Evolutionary conservation across 208 protist species (phyloP), one percentile per base, ranked within the genome.

Genomic region (Trypanosomatidae sp.): DNA sequence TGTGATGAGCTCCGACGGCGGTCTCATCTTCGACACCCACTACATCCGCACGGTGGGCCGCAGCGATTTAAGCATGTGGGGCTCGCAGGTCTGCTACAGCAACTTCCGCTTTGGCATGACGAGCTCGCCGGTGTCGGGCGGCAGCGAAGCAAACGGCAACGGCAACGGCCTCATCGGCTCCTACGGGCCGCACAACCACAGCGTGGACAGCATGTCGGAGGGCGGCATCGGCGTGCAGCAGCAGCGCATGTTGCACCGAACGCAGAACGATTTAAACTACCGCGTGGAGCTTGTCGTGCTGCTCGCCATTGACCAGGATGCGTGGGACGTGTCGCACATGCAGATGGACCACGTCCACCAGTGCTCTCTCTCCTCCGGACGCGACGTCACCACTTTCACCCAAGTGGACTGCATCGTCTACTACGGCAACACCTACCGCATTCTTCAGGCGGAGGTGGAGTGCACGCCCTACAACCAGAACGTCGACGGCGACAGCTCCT

Each of bases 1-100:
- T 58, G 90, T 95, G 3, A 92, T 93, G 82, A 97, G 87, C 74
- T 67, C 81, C 33, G 92, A 97, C 66, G 89, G 90, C 46, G 81
- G 84, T 1, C 65, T 97, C 9, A 88, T 89, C 56, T 97, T 97
- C 75, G 86, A 97, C 73, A 81, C 79, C 1, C 55, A 75, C 2
- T 97, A 94, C 80, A 79, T 85, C 33, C 92, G 89, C 60, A 77
- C 80, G 0, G 90, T 94, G 5, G 85, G 77, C 4, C 77, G 80
- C 47, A 83, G 68, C 4, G 92, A 97, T 30, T 69, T 89, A 39
- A 81, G 85, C 66, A 55, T 88, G 55, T 97, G 92, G 91, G 80
- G 81, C 33, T 83, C 89, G 15, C 80, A 97, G 69, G 74, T 94
- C 22, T 74, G 82, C 25, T 94, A 91, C 81, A 86, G 56, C 71